Conservation (phyloP, 176 grass and related monocot species). For the Oryza meyeriana region DNA sequence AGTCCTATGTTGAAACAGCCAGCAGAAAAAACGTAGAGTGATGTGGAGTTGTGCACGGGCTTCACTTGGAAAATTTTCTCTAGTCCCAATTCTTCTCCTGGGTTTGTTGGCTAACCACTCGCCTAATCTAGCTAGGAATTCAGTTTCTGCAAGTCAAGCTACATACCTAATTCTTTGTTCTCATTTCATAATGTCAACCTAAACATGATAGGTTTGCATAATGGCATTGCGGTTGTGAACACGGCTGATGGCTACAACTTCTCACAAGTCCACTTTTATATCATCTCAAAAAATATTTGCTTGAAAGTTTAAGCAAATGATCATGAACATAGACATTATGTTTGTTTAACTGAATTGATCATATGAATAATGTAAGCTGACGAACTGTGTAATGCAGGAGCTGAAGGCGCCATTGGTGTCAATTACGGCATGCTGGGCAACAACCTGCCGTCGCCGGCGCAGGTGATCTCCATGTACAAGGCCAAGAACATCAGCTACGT, state of each 20-base stretch:
- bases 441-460: conserved; percentile 73
- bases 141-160: background rate
- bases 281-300: background rate
- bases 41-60: conserved; percentile 15
- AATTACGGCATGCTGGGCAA: conserved; percentile 84
- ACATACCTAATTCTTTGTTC: background rate
- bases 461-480: conserved; percentile 85
- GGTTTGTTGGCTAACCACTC: conserved; percentile 25
- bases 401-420: conserved; percentile 65
- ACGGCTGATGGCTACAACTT: background rate
- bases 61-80: conserved; percentile 6
- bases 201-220: background rate
- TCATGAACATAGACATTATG: background rate
- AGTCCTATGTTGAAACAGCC: conserved; percentile 14
- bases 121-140: background rate
- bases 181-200: background rate
- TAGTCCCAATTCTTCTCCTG: background rate
- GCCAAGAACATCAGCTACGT: conserved; percentile 64
- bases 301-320: background rate
- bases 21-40: conserved; percentile 12
- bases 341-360: background rate
- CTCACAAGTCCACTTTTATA: background rate
- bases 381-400: conserved; percentile 60
- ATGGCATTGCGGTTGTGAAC: background rate
- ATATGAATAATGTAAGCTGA: background rate